These are phyloP conservation scores for Oryza glumipatula DNA, from an alignment of 176 grass and related monocot species.

Conservation along the genomic window DNA sequence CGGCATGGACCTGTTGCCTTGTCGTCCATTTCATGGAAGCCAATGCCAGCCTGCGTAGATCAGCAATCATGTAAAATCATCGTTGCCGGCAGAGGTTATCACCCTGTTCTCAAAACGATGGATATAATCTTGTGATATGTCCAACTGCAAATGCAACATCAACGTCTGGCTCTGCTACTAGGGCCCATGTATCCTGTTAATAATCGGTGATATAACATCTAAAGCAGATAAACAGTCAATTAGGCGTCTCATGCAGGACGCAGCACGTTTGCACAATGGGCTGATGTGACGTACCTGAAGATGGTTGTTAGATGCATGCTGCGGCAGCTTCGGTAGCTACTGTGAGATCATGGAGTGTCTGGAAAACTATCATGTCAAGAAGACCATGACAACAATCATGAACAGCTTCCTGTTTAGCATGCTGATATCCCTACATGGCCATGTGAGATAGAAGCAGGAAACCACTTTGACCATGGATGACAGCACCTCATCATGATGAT, in stretches of 20 bases:
- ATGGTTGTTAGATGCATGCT: conserved; percentile 12
- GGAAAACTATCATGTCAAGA: conserved; percentile 13
- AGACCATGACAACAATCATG: conserved; percentile 13
- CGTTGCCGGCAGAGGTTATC: not conserved
- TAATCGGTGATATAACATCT: not conserved
- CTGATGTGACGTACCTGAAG: not conserved
- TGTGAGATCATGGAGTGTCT: conserved; percentile 15
- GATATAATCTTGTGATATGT: conserved; percentile 11
- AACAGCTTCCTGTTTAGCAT: not conserved
- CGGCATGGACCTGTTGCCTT: not conserved
- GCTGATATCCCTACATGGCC: conserved; percentile 9
- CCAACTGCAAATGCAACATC: not conserved
- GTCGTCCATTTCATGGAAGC: conserved; percentile 1
- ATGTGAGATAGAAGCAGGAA: conserved; percentile 36
- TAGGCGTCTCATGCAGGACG: conserved; percentile 28
- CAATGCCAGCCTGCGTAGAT: conserved; percentile 18
- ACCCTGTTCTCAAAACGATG: not conserved
- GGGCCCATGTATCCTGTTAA: not conserved
- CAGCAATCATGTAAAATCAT: not conserved
- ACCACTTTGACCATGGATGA: conserved; percentile 15
- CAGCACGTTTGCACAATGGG: not conserved
- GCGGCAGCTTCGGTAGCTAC: not conserved
- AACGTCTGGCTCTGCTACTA: conserved; percentile 5
- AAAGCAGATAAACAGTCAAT: conserved; percentile 15
- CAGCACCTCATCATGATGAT: not conserved